phyloP scores from a whole-genome alignment of 2,329 filamentous ascomycete species.

The Aspergillus sp. region DNA sequence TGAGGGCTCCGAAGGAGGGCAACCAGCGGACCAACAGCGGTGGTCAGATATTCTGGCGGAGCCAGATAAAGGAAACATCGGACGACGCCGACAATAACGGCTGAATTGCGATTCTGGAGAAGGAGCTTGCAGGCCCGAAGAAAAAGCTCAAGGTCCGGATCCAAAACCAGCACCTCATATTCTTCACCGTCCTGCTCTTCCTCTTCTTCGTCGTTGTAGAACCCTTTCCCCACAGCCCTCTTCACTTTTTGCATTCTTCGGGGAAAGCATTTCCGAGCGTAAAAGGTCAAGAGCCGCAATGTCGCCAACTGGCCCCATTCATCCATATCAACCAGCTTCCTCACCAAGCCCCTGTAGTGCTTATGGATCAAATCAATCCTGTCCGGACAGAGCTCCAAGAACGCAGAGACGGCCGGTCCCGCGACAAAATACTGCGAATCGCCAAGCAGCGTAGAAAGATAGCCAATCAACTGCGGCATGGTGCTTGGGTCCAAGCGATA shows the following conservation, averaged over 20 bases:
- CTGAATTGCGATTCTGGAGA: constrained; percentile 84
- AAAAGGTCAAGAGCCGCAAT: constrained; percentile 69
- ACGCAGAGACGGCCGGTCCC: constrained; percentile 81
- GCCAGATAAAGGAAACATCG: constrained; percentile 79
- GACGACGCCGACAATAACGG: constrained; percentile 79
- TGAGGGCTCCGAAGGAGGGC: constrained; percentile 74
- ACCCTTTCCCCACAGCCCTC: constrained; percentile 55
- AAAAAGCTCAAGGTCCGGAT: constrained; percentile 74
- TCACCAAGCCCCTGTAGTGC: constrained; percentile 75
- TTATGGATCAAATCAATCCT: constrained; percentile 81
- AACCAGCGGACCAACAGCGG: constrained; percentile 72
- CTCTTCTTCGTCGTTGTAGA: constrained; percentile 64
- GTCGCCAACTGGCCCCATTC: constrained; percentile 92
- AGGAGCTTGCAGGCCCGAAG: constrained; percentile 73
- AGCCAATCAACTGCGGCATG: constrained; percentile 73
- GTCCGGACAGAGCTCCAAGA: constrained; percentile 80
- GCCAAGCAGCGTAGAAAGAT: constrained; percentile 65
- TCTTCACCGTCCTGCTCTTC: constrained; percentile 37
- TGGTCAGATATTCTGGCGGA: constrained; percentile 63
- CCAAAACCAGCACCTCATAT: constrained; percentile 54
- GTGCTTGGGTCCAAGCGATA: constrained; percentile 82
- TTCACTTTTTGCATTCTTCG: constrained; percentile 51
- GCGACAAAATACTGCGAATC: constrained; percentile 97
- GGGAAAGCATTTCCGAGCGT: constrained; percentile 82
- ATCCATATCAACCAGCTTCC: constrained; percentile 96